Evolutionary conservation across 345 rosid genomes (phyloP), one percentile per base, ranked within the genome.

Genomic region (Acer campestre): DNA sequence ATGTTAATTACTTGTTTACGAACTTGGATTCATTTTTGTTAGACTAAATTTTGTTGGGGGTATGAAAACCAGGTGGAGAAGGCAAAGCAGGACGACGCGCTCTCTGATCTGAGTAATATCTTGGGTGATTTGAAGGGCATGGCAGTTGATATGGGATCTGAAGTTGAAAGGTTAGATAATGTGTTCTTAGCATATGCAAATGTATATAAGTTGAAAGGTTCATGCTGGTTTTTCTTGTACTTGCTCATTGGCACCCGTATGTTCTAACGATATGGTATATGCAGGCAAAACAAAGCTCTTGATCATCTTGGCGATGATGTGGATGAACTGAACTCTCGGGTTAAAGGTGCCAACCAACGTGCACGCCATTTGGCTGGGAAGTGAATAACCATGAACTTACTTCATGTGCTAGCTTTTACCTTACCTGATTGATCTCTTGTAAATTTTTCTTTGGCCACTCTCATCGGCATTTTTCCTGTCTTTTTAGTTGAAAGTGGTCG

Each of bases 141-240:
- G 99, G 99, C 99, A 31, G 77, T 86, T 40, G 98, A 92, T 78
- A 96, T 96, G 99, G 98, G 98, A 81, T 55, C 85, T 25, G 99
- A 96, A 81, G 85, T 96, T 68, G 88, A 92, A 70, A 91, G 88
- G 99, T 94, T 13, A 42, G 89, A 75, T 35, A 40, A 67, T 12
- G 61, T 68, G 8, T 35, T 35, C 38, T 35, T 35, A 4, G 49
- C 1, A 35, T 35, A 35, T 17, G 13, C 14, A 4, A 6, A 14
- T 14, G 13, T 17, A 2, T 25, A 25, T 25, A 25, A 25, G 27
- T 25, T 25, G 27, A 49, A 49, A 49, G 55, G 17, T 49, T 49
- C 14, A 49, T 12, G 55, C 55, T 49, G 55, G 55, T 6, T 63
- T 12, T 63, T 64, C 67, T 20, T 22, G 10, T 29, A 40, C n/a